Base-by-base conservation (phyloP, 805 yeast genomes). In the Torulaspora gathmanii region DNA sequence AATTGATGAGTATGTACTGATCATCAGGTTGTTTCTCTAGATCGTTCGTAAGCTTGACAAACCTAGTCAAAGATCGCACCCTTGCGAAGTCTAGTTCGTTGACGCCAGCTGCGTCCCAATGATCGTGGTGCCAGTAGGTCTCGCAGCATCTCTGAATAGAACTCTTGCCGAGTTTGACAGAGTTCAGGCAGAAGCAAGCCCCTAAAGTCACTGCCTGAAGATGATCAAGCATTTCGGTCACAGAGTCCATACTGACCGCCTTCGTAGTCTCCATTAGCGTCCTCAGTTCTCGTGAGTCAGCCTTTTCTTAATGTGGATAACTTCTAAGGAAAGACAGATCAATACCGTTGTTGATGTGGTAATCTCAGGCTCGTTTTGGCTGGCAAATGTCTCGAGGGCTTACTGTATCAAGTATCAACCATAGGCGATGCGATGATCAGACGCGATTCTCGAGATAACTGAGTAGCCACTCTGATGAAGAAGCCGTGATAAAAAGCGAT, bases 101-200 rank as follows among this genome's bases (percentile, higher is more conserved):
- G 16, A 39, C 44, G 19, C 33, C 22, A 3, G 11, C 10, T 16
- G 8, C 30, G 5, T 44, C 44, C 5, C 34, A 12, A 12, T 10
- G 16, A 15, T 29, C 40, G 11, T 23, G 33, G 13, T 42, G 40
- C 50, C 51, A 47, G 28, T 28, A 47, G 7, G 13, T 20, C 25
- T 43, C 51, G 22, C 51, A 47, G 39, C 51, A 45, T n/a, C 30
- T 48, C 23, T 47, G 40, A 11, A 51, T 37, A 12, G 44, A 42
- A 5, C 47, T 44, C 8, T 20, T 17, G 17, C 36, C 37, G n/a
- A 52, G 27, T 10, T 34, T 25, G 28, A 54, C 46, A 8, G 53
- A 40, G 30, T 54, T 54, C 25, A 54, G 42, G 12, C 45, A 40
- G 22, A 50, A 47, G 15, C 53, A 46, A 20, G 40, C 38, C 3